Evolutionary conservation across 306 rosid species (phyloP).

Genomic region (Cicer judaicum): DNA sequence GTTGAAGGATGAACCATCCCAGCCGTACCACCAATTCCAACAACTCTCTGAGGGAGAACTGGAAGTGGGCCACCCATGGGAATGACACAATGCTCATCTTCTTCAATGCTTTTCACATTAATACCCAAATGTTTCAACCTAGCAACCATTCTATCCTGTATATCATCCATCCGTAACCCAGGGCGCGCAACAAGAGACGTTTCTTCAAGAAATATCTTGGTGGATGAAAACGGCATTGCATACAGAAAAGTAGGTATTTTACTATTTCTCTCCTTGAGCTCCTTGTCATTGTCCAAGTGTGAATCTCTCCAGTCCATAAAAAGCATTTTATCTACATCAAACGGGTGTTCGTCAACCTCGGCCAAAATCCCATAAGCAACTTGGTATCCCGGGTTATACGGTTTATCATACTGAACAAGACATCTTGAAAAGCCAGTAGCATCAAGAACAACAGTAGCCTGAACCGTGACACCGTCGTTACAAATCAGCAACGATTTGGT

Average conservation of each 20-base stretch:
- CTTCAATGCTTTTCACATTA: constrained; percentile 90
- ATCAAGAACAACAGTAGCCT: constrained; percentile 92
- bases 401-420: constrained; percentile 90
- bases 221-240: constrained; percentile 97
- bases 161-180: constrained; percentile 79
- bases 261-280: constrained; percentile 76
- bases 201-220: constrained; percentile 90
- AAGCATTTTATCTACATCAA: constrained; percentile 90
- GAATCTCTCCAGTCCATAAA: constrained; percentile 99
- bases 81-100: constrained; percentile 93
- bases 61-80: constrained; percentile 99
- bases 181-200: constrained; percentile 97
- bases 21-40: constrained; percentile 98
- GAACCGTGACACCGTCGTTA: constrained; percentile 87
- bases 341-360: constrained; percentile 93
- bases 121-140: constrained; percentile 87
- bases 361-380: constrained; percentile 98
- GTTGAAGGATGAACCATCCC: constrained; percentile 99
- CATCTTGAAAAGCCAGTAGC: constrained; percentile 96
- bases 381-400: constrained; percentile 96
- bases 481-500: constrained; percentile 77
- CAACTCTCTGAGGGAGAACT: constrained; percentile 90
- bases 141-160: constrained; percentile 93
- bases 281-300: constrained; percentile 58
- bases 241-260: constrained; percentile 86